Evolutionary conservation across 352 stramenopile species (phyloP).

Genomic region (Globisporangium orthogonon): DNA sequence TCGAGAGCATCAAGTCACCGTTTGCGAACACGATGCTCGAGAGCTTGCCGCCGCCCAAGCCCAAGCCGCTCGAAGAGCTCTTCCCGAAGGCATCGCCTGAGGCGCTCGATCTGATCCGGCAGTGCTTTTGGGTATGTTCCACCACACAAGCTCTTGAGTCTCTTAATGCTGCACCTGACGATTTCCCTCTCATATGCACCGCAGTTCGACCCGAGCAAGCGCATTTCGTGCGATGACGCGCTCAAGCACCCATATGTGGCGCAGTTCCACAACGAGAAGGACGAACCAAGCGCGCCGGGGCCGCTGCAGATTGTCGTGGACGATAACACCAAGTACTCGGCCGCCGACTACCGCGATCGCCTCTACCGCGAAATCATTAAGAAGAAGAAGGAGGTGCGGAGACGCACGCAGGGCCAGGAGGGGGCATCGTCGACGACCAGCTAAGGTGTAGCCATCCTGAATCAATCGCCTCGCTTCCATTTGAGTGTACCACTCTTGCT

Average conservation of each 20-base stretch:
- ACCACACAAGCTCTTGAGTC: neutral
- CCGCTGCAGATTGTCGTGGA: constrained; percentile 86
- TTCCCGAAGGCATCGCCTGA: constrained; percentile 85
- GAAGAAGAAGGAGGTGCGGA: constrained; percentile 89
- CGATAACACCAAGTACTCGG: constrained; percentile 94
- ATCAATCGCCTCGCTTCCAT: neutral
- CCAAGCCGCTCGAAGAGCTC: constrained; percentile 76
- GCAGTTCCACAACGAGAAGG: constrained; percentile 94
- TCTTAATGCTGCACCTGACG: neutral
- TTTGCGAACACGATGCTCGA: constrained; percentile 94
- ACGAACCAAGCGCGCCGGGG: constrained; percentile 76
- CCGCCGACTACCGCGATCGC: constrained; percentile 90
- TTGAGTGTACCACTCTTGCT: neutral
- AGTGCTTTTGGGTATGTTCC: constrained; percentile 72
- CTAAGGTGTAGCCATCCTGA: neutral
- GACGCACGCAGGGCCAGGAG: constrained; percentile 29
- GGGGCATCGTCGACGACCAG: neutral
- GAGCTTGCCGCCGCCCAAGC: constrained; percentile 72
- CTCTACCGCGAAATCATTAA: constrained; percentile 93
- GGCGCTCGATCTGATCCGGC: constrained; percentile 86
- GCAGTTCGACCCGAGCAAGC: constrained; percentile 90
- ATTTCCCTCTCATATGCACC: neutral
- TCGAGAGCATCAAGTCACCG: constrained; percentile 89
- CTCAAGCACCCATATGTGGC: constrained; percentile 92
- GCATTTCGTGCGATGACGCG: constrained; percentile 80